Base-by-base conservation (phyloP, 2,329 filamentous ascomycete species). In the Dactylellina cionopaga region DNA sequence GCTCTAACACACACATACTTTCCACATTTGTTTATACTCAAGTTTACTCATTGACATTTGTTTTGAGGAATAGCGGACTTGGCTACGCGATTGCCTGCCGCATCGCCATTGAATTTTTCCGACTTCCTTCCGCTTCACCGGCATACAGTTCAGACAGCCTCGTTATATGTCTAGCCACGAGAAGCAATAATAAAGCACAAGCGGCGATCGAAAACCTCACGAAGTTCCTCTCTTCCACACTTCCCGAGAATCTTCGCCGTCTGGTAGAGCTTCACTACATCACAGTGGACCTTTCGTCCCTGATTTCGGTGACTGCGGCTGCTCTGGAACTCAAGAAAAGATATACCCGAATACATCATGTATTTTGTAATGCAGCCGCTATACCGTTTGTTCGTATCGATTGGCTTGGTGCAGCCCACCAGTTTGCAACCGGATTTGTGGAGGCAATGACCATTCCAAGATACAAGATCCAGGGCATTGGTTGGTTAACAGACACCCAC, bases 331-430 rank as follows among this genome's bases (percentile, higher is more conserved):
- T 73, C 9, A 29, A 31, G 5, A 52, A 29, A 1, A 55, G 29
- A 41, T 73, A 92, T 39, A 89, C 91, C 1, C 88, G 89, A 74
- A 83, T 99, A 27, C 92, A 98, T 80, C 86, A 86, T 1, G 84
- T 95, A 19, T 84, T 98, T 35, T 89, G 91, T 79, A 97, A 97
- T 80, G 94, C 94, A 13, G 95, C 93, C 0, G 89, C 94, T 37
- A 92, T 92, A 19, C 92, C 92, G 1, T 96, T 92, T 90, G 86
- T 84, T 0, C 91, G 91, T n/a, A 79, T 96, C 66, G 82, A 92
- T 79, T 97, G 88, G 87, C 80, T 83, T 1, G 76, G 78, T 59
- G 87, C 91, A 0, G 80, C 88, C 27, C 82, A 80, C 76, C 80
- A 82, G 63, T 77, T 88, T 39, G 77, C 90, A 46, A 88, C 85